Base-by-base conservation (phyloP, 2,329 filamentous ascomycete genomes). In the Penicillium sp. region DNA sequence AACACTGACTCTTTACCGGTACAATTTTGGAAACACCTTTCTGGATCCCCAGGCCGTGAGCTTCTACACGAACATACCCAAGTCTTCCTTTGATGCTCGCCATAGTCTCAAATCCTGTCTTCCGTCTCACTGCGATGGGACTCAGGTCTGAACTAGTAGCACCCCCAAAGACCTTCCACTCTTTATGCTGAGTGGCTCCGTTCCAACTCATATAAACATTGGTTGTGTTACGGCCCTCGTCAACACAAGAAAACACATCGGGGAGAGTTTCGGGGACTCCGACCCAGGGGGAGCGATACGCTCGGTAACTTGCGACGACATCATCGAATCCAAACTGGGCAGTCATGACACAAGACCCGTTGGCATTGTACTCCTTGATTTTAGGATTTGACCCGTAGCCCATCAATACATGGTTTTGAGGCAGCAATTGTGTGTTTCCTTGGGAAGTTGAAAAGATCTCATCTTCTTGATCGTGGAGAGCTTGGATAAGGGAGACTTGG, bases 161-260 rank as follows among this genome's bases (percentile, higher is more conserved):
- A 4, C 33, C 42, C 6, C 42, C 51, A 23, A 54, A 54, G 4
- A 67, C 53, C 51, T 62, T 65, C 63, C 67, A 67, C 19, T 59
- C 49, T 37, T 59, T 27, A 17, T 67, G 59, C 55, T 74, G 73
- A 10, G 74, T 76, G 7, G 74, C 74, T 15, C 73, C 73, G 53
- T 74, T 73, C 73, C 74, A 77, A 56, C 74, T 75, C 62, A 75
- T 73, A 62, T 73, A 71, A 9, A 74, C 66, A 48, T 63, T 61
- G 6, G 58, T 62, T 54, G 40, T 58, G 4, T 55, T 57, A 1
- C 46, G 29, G 5, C 53, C 43, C n/a, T 57, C 23, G 4, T 54
- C 51, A 27, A 37, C 7, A 33, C 65, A 69, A 7, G 62, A 63
- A 25, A 62, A 50, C 8, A 63, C 60, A 29, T 59, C 55, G 4